These are phyloP conservation scores for Neophaeococcomyces mojaviensis DNA, from an alignment of 2,329 filamentous ascomycete genomes.

Conservation along the genomic window DNA sequence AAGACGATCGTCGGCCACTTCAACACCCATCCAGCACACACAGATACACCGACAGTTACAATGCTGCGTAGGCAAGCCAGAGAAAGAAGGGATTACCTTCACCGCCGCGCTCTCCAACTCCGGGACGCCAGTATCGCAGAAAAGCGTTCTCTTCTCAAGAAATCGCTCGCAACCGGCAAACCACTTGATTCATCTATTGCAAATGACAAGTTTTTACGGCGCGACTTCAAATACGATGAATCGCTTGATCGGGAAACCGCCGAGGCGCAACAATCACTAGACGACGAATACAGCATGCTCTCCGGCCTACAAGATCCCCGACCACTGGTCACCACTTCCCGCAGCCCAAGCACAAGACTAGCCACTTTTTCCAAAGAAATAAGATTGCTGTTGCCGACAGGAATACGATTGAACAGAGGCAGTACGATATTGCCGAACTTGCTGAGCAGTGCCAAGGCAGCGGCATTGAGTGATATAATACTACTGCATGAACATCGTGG, in stretches of 20 bases:
- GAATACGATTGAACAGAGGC: constrained; percentile 82
- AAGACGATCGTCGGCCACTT: background rate
- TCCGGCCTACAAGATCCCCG: constrained; percentile 88
- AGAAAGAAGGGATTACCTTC: constrained; percentile 79
- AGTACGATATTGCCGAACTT: constrained; percentile 82
- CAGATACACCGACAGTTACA: background rate
- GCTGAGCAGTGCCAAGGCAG: constrained; percentile 70
- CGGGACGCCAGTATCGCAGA: constrained; percentile 88
- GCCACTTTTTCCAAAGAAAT: constrained; percentile 92
- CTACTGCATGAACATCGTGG: constrained; percentile 88
- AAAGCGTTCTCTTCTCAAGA: constrained; percentile 79
- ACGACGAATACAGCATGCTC: constrained; percentile 85
- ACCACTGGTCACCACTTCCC: constrained; percentile 81
- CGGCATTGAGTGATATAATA: constrained; percentile 75
- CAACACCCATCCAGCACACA: background rate
- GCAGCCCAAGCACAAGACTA: constrained; percentile 76
- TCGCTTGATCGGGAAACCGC: constrained; percentile 77
- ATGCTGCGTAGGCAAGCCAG: constrained; percentile 61
- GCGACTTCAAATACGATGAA: constrained; percentile 92
- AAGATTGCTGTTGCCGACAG: constrained; percentile 71
- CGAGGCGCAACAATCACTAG: constrained; percentile 69
- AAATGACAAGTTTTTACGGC: constrained; percentile 73
- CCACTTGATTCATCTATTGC: constrained; percentile 74
- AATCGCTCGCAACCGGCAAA: constrained; percentile 81
- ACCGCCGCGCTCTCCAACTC: constrained; percentile 77